Conservation (phyloP, 2,329 filamentous ascomycete genomes). For the Curvularia sp. region DNA sequence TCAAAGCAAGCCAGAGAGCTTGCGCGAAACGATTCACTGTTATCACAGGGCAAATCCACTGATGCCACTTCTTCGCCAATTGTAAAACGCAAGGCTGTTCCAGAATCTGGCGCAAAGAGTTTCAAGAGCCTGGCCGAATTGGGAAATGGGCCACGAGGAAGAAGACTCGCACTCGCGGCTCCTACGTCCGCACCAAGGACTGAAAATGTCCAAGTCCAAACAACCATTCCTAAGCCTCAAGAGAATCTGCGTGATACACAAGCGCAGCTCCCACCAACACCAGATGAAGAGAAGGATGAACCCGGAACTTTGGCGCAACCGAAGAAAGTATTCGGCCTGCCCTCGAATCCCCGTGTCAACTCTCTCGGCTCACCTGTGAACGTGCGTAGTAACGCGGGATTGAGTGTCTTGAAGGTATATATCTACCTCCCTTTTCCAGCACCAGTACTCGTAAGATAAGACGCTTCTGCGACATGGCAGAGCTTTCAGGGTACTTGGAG, state of each 20-base stretch:
- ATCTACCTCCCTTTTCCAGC: slow-evolving; percentile 33
- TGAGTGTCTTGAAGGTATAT: slow-evolving; percentile 48
- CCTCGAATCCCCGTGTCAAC: slow-evolving; percentile 41
- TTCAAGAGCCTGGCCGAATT: slow-evolving; percentile 42
- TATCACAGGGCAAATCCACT: slow-evolving; percentile 29
- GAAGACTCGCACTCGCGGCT: slow-evolving; percentile 33
- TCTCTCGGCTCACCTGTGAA: slow-evolving; percentile 36
- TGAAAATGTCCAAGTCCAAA: slow-evolving; percentile 8
- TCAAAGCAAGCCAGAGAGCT: slow-evolving; percentile 32
- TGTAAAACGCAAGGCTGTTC: slow-evolving; percentile 41
- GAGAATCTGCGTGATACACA: slow-evolving; percentile 12
- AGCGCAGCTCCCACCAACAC: slow-evolving; percentile 41
- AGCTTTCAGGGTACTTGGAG: slow-evolving; percentile 18
- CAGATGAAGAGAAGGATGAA: slow-evolving; percentile 30
- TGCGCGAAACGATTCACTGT: slow-evolving; percentile 39
- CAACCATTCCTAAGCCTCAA: slow-evolving; percentile 3
- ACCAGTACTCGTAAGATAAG: slow-evolving; percentile 31
- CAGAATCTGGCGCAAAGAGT: slow-evolving; percentile 27
- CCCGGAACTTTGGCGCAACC: slow-evolving; percentile 25
- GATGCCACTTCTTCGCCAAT: slow-evolving; percentile 10
- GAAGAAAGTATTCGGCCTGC: slow-evolving; percentile 39
- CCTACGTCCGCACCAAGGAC: slow-evolving; percentile 30
- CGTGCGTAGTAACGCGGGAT: slow-evolving; percentile 46
- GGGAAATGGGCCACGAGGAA: slow-evolving; percentile 39
- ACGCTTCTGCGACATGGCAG: slow-evolving; percentile 12